A percentile compares a stretch with the other conserved stretches of the same genome.
Conservation (phyloP, 2,329 filamentous ascomycete species). For the Ceratocystiopsis minuta region DNA sequence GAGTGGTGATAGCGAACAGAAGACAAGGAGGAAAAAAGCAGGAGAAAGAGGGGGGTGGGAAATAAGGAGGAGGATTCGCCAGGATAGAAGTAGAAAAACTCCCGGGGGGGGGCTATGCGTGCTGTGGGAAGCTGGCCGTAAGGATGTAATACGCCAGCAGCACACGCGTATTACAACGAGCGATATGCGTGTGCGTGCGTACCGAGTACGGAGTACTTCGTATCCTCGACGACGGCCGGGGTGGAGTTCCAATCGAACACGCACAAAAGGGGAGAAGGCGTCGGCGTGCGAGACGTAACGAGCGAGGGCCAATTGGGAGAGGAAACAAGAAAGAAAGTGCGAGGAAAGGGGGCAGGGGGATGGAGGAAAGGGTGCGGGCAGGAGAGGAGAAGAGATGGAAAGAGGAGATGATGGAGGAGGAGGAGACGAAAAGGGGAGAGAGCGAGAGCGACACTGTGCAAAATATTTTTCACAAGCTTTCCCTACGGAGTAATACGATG, state of each 20-base stretch:
- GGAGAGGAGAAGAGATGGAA: not conserved
- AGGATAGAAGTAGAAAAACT: not conserved
- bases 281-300: not conserved
- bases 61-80: not conserved
- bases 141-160: too few species aligned
- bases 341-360: not conserved
- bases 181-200: not conserved
- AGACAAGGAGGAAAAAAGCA: slow-evolving; percentile 1
- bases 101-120: not conserved
- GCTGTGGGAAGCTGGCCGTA: not conserved
- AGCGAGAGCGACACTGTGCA: not conserved
- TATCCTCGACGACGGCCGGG: not conserved
- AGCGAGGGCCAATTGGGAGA: too few species aligned
- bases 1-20: not conserved
- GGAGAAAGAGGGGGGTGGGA: not conserved
- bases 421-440: not conserved
- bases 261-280: not conserved
- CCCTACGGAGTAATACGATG: too few species aligned
- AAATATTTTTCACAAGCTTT: slow-evolving; percentile 2
- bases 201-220: too few species aligned
- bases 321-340: not conserved
- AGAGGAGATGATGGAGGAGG: not conserved
- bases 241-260: too few species aligned
- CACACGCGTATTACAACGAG: too few species aligned
- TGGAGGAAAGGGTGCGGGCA: not conserved